A percentile compares a stretch with the other conserved stretches of the same genome.
Evolutionary conservation across 2,329 filamentous ascomycete genomes (phyloP).

Genomic region (Colletotrichum truncatum): DNA sequence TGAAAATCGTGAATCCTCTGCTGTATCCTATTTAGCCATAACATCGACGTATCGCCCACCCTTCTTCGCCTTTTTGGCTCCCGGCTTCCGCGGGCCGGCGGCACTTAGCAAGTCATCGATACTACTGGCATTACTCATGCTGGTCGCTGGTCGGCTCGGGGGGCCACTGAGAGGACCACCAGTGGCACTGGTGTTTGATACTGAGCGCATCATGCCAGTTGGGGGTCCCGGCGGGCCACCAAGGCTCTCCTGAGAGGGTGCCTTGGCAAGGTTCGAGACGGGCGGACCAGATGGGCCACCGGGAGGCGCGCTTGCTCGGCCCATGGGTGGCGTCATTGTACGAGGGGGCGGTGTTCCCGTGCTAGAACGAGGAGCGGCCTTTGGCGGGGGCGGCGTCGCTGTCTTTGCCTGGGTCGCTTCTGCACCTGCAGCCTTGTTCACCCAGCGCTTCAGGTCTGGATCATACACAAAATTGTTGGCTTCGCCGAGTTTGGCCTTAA

Average conservation of each 20-base stretch:
- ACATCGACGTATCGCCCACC: constrained; percentile 93
- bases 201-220: constrained; percentile 53
- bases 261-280: constrained; percentile 36
- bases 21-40: constrained; percentile 73
- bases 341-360: constrained; percentile 60
- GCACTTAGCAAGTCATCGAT: constrained; percentile 92
- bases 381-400: constrained; percentile 83
- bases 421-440: constrained; percentile 90
- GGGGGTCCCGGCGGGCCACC: constrained; percentile 33
- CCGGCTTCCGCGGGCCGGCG: constrained; percentile 73
- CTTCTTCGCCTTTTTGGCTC: constrained; percentile 78
- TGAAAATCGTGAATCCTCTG: constrained; percentile 1
- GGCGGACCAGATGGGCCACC: constrained; percentile 25
- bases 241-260: constrained; percentile 46
- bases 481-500: constrained; percentile 93
- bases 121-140: constrained; percentile 90
- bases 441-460: constrained; percentile 95
- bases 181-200: constrained; percentile 54
- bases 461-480: constrained; percentile 94
- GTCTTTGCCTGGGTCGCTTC: constrained; percentile 67
- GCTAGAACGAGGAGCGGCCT: constrained; percentile 63
- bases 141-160: constrained; percentile 77
- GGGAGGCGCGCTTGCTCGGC: constrained; percentile 37
- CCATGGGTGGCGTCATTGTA: constrained; percentile 38
- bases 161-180: constrained; percentile 57